These are phyloP conservation scores for Mycena galopus DNA, from an alignment of 768 basidiomycete species.

Conservation along the genomic window DNA sequence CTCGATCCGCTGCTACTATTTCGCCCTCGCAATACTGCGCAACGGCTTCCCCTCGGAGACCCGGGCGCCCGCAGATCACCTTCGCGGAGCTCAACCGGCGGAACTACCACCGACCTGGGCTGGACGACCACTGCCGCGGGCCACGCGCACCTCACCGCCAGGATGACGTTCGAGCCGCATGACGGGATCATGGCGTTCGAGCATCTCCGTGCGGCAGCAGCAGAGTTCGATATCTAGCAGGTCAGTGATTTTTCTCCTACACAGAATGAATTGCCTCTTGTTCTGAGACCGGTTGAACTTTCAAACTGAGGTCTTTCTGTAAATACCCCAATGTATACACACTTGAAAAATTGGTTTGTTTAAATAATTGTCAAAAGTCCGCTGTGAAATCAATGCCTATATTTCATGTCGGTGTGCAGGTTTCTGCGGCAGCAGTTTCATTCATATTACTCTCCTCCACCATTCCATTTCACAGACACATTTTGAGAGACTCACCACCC, in stretches of 20 bases:
- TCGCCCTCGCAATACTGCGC: background rate
- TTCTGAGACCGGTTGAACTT: background rate
- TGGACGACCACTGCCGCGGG: background rate
- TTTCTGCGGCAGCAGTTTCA: background rate
- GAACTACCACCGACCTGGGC: background rate
- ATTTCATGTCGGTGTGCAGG: background rate
- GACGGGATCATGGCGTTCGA: slow-evolving; percentile 2
- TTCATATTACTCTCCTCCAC: no score
- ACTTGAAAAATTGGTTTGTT: no score
- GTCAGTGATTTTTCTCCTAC: background rate
- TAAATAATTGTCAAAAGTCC: no score
- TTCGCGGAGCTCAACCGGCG: background rate
- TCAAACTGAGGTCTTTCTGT: background rate
- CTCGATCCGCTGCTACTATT: background rate
- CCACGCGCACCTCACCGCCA: background rate
- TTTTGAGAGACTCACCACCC: slow-evolving; percentile 35
- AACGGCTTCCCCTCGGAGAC: background rate
- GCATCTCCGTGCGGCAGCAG: background rate
- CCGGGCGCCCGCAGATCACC: background rate
- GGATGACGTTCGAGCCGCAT: slow-evolving; percentile 4
- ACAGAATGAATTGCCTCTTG: background rate
- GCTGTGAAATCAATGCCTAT: background rate
- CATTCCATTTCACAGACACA: background rate
- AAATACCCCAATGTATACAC: background rate
- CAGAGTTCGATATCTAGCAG: background rate